Conservation (phyloP, 345 rosid genomes). For the Eucalyptus tenuipes region DNA sequence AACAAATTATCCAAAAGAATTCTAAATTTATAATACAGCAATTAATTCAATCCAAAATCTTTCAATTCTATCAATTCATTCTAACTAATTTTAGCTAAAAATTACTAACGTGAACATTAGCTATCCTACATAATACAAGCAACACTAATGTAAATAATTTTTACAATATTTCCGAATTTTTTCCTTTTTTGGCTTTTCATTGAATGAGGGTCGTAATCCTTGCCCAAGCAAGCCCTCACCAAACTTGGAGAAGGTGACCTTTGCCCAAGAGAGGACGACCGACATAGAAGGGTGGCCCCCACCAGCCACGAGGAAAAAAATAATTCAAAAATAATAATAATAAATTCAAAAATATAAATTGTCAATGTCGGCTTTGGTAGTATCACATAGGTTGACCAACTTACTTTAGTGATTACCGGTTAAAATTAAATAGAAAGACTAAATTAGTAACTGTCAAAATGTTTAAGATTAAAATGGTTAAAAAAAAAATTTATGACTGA, state of each 20-base stretch:
- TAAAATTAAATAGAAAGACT: background rate
- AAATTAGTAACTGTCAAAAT: accelerated
- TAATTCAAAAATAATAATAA: background rate
- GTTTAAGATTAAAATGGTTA: accelerated
- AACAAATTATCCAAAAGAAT: background rate
- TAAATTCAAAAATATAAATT: background rate
- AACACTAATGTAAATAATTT: background rate
- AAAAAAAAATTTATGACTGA: background rate
- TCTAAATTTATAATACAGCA: accelerated
- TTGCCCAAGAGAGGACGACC: background rate
- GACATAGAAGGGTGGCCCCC: accelerated
- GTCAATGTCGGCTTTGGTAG: accelerated
- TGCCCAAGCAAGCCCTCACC: background rate
- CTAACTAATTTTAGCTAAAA: accelerated
- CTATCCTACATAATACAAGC: accelerated
- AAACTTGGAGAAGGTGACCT: accelerated
- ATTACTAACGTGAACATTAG: accelerated
- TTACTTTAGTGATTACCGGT: accelerated
- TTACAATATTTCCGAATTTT: accelerated
- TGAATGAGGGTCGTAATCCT: accelerated
- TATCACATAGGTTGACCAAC: no score
- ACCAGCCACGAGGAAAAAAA: background rate
- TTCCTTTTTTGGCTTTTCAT: background rate
- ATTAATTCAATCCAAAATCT: accelerated
- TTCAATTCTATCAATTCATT: background rate